Conservation (phyloP, 805 yeast genomes). For the Starmerella lactis-condensi region DNA sequence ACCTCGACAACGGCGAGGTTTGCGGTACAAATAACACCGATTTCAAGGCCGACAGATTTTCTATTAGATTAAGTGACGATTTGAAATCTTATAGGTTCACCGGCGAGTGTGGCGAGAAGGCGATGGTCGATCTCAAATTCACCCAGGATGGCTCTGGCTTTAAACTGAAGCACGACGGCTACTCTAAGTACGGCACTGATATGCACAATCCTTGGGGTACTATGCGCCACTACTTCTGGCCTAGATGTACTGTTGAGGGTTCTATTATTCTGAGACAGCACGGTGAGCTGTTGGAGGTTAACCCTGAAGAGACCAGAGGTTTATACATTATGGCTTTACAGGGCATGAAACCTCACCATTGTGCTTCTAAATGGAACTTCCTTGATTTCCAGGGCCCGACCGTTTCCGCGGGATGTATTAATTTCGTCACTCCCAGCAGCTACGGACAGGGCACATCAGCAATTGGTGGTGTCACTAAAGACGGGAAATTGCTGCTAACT, state of each 20-base stretch:
- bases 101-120: slow-evolving; percentile 48
- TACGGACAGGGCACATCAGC: slow-evolving; percentile 70
- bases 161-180: slow-evolving; percentile 77
- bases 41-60: slow-evolving; percentile 59
- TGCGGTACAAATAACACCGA: slow-evolving; percentile 29
- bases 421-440: slow-evolving; percentile 81
- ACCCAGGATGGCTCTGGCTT: slow-evolving; percentile 48
- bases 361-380: slow-evolving; percentile 94
- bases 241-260: slow-evolving; percentile 61
- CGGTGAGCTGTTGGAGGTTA: slow-evolving; percentile 21
- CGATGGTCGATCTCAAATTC: slow-evolving; percentile 51
- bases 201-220: slow-evolving; percentile 81
- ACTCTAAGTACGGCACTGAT: slow-evolving; percentile 73
- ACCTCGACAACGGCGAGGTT: slow-evolving; percentile 56
- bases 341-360: slow-evolving; percentile 99
- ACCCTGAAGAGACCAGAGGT: slow-evolving; percentile 23
- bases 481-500: slow-evolving; percentile 43
- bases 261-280: slow-evolving; percentile 31
- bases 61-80: slow-evolving; percentile 41
- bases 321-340: slow-evolving; percentile 94
- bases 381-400: slow-evolving; percentile 66
- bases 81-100: slow-evolving; percentile 33
- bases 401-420: slow-evolving; percentile 71
- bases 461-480: slow-evolving; percentile 53
- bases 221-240: slow-evolving; percentile 95